A percentile compares a stretch with the other conserved stretches of the same genome.
Evolutionary conservation across 1,284 basidiomycete species (phyloP).

Genomic region (Rhizoctonia solani): DNA sequence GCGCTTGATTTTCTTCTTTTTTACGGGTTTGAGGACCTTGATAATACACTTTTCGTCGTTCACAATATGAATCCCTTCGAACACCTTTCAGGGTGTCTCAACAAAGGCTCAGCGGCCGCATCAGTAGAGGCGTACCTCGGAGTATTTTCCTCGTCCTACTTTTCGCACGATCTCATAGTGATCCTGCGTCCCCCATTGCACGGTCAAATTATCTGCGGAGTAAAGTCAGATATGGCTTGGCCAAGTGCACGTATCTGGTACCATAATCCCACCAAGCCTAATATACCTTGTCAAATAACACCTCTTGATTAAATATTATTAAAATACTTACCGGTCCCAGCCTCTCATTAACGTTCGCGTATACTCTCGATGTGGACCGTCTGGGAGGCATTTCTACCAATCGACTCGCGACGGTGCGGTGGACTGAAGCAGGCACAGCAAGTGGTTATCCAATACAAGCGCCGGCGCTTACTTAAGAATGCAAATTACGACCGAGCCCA

Average conservation of each 20-base stretch:
- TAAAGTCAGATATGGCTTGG: constrained; percentile 13
- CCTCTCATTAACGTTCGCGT: constrained; percentile 60
- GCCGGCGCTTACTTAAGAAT: constrained; percentile 16
- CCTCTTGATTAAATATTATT: constrained; percentile 7
- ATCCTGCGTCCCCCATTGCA: constrained; percentile 95
- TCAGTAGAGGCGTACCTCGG: constrained; percentile 67
- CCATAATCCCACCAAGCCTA: constrained; percentile 62
- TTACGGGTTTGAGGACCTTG: constrained; percentile 98
- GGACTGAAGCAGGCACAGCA: neutral
- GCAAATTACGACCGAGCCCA: neutral
- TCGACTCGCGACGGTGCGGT: neutral
- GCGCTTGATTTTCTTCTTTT: constrained; percentile 99
- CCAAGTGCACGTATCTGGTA: constrained; percentile 42
- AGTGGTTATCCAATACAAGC: constrained; percentile 1
- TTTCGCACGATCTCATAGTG: constrained; percentile 98
- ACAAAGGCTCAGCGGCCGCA: neutral
- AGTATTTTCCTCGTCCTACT: constrained; percentile 96
- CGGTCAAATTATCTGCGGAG: constrained; percentile 79
- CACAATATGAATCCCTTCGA: constrained; percentile 94
- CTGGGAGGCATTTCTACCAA: constrained; percentile 29
- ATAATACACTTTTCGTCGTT: constrained; percentile 96
- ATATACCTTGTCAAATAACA: neutral
- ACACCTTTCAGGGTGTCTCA: constrained; percentile 66
- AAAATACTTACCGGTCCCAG: constrained; percentile 48
- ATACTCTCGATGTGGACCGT: constrained; percentile 52